Percentiles rank a stretch among this genome's conserved stretches.
phyloP scores from a whole-genome alignment of 192 early-diverging fungal genomes.

The Gigaspora rosea region DNA sequence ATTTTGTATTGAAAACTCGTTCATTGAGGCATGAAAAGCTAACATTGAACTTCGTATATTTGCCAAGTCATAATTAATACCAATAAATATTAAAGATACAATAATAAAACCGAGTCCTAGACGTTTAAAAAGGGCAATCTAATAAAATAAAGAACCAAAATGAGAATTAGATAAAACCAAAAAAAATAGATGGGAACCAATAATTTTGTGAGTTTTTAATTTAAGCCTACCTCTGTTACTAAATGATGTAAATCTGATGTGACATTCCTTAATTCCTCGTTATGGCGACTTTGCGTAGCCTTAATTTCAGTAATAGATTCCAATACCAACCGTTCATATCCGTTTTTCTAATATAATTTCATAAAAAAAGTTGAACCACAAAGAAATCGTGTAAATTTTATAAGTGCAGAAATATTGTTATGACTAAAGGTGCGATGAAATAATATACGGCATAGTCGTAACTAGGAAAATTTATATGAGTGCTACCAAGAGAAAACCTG shows the following conservation, averaged over 20 bases:
- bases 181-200: neutral
- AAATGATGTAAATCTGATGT: neutral
- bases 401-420: neutral
- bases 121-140: neutral
- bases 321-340: neutral
- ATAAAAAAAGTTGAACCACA: no score
- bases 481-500: no score
- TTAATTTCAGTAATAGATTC: neutral
- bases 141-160: neutral
- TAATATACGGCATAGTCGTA: no score
- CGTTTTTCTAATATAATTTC: neutral
- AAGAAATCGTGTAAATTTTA: neutral
- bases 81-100: neutral
- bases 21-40: constrained; percentile 1
- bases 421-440: no score
- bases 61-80: neutral
- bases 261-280: neutral
- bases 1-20: neutral
- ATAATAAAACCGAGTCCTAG: neutral
- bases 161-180: neutral
- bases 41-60: neutral
- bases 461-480: no score
- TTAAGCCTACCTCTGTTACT: neutral
- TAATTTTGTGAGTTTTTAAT: neutral
- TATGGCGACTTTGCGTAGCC: neutral